Conservation (phyloP, 768 basidiomycete genomes). For the Mycena floridula region DNA sequence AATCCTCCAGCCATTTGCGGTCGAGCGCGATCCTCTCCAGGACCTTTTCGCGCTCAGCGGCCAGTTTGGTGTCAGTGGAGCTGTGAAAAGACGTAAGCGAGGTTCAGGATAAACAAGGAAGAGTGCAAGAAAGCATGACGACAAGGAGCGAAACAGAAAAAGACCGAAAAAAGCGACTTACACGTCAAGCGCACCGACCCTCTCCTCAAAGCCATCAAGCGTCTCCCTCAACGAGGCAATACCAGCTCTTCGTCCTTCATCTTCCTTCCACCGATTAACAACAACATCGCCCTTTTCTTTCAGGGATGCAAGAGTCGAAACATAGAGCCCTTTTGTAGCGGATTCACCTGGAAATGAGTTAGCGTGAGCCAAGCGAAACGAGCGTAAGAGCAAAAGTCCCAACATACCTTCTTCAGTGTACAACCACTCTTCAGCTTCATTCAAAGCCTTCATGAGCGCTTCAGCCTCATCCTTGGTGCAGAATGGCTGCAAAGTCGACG, state of each 20-base stretch:
- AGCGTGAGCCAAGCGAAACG: no score
- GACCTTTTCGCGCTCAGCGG: constrained; percentile 87
- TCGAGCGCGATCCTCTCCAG: constrained; percentile 87
- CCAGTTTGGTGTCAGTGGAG: constrained; percentile 75
- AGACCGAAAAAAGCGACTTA: no score
- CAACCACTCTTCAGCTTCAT: constrained; percentile 91
- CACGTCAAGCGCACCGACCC: no score
- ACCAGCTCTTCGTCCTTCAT: constrained; percentile 71
- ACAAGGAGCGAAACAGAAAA: no score
- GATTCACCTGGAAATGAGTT: no score
- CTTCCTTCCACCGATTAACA: constrained; percentile 74
- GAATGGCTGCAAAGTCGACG: constrained; percentile 76
- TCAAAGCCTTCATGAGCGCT: constrained; percentile 61
- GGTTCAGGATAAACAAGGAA: no score
- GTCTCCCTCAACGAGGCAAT: constrained; percentile 79
- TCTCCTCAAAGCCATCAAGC: constrained; percentile 84
- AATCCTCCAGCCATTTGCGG: constrained; percentile 96
- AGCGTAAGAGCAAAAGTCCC: no score
- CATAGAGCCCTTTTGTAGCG: constrained; percentile 92
- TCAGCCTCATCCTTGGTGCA: constrained; percentile 74
- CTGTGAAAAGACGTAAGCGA: no score
- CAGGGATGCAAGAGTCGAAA: constrained; percentile 72
- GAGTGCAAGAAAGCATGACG: no score
- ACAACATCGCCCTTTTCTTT: constrained; percentile 87
- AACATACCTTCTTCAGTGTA: constrained; percentile 95